Conservation (phyloP, 1,284 basidiomycete species). For the Trichosporon ovoides region DNA sequence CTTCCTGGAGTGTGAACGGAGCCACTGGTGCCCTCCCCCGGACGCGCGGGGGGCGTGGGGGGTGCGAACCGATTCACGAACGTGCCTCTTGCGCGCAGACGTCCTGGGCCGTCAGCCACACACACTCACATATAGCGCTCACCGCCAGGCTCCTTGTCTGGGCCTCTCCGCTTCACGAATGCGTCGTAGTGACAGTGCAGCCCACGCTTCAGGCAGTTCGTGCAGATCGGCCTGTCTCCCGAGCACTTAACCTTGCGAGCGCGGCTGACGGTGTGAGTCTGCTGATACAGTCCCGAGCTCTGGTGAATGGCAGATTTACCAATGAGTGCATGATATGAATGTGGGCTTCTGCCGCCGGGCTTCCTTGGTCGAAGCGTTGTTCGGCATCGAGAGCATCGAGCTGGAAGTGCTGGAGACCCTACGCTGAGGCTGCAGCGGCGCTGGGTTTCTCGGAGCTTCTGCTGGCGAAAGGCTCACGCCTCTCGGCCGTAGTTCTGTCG, state of each 20-base stretch:
- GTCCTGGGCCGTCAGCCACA: conserved; percentile 7
- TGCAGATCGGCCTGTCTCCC: conserved; percentile 18
- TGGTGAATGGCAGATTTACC: not conserved
- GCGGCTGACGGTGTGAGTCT: conserved; percentile 11
- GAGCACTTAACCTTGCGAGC: conserved; percentile 24
- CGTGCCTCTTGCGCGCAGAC: conserved; percentile 12
- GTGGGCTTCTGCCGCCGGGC: conserved; percentile 1
- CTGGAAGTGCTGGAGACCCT: not conserved
- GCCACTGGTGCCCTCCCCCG: too few relatives aligned
- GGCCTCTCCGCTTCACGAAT: conserved; percentile 18
- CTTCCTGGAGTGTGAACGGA: too few relatives aligned
- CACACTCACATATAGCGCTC: conserved; percentile 4
- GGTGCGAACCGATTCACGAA: conserved; percentile 5
- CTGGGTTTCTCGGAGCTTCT: too few relatives aligned
- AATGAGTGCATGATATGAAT: conserved; percentile 19
- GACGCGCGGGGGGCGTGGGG: not conserved
- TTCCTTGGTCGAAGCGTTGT: not conserved
- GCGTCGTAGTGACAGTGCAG: conserved; percentile 20
- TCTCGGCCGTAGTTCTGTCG: too few relatives aligned
- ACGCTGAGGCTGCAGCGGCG: not conserved
- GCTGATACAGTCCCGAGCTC: not conserved
- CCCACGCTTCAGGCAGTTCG: conserved; percentile 19
- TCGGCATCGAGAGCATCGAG: not conserved
- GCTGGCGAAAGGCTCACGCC: too few relatives aligned
- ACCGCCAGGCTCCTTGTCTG: conserved; percentile 28